Conservation (phyloP, 2,329 filamentous ascomycete species). For the Geosmithia flava region DNA sequence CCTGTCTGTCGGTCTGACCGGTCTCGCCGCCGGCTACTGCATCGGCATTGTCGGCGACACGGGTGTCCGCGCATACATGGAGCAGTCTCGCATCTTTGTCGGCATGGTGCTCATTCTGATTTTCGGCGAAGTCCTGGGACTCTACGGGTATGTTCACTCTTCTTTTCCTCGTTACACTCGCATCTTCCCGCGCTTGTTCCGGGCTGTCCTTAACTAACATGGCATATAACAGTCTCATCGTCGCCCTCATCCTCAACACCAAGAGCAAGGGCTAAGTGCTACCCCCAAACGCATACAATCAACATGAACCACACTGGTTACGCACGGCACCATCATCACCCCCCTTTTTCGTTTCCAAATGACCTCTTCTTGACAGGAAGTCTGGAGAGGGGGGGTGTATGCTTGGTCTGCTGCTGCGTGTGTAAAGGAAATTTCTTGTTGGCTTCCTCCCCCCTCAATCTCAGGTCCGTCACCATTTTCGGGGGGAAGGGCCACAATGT, state of each 20-base stretch:
- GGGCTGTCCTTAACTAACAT: not conserved
- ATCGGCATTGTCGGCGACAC: conserved; percentile 94
- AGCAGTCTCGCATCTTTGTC: conserved; percentile 90
- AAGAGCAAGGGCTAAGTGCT: conserved; percentile 51
- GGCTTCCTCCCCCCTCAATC: too few species aligned
- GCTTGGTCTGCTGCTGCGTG: too few species aligned
- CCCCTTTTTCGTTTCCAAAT: too few species aligned
- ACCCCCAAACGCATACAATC: not conserved
- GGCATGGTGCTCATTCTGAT: conserved; percentile 98
- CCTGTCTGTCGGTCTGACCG: conserved; percentile 81
- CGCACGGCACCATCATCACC: too few species aligned
- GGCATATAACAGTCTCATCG: conserved; percentile 59
- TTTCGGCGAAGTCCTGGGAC: conserved; percentile 92
- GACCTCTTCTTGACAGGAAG: too few species aligned
- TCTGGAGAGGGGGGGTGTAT: too few species aligned
- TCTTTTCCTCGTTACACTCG: too few species aligned
- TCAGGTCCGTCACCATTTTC: too few species aligned
- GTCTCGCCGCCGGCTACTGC: conserved; percentile 87
- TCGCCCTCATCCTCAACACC: conserved; percentile 86
- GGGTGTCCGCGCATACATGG: conserved; percentile 91
- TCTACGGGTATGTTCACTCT: conserved; percentile 91
- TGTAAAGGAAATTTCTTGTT: too few species aligned
- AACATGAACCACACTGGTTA: not conserved
- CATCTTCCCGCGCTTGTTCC: not conserved
- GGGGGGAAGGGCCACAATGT: too few species aligned